phyloP scores from a whole-genome alignment of 2,329 filamentous ascomycete species.

The Aspergillus tamarii region DNA sequence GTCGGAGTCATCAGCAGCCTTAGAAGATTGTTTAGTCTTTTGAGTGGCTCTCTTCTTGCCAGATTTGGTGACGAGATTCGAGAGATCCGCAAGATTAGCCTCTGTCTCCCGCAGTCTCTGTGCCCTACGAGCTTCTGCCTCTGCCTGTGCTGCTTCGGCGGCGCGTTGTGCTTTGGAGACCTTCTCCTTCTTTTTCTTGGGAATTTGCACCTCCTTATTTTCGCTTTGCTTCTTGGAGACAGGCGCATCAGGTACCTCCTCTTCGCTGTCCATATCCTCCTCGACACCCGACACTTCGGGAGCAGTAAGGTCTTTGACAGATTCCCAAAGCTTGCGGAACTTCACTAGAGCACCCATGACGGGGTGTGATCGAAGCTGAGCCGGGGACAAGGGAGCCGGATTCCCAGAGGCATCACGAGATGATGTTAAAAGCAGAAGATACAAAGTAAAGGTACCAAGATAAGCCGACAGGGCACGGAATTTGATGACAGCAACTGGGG shows the following conservation, averaged over 20 bases:
- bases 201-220: constrained; percentile 42
- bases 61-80: constrained; percentile 59
- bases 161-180: constrained; percentile 54
- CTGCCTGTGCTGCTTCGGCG: constrained; percentile 56
- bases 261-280: constrained; percentile 25
- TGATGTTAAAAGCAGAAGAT: constrained; percentile 90
- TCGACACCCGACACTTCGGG: constrained; percentile 42
- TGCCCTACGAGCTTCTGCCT: constrained; percentile 57
- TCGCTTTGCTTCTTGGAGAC: constrained; percentile 29
- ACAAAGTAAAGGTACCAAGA: constrained; percentile 83
- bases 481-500: constrained; percentile 68
- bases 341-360: constrained; percentile 84
- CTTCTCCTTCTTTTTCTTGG: constrained; percentile 46
- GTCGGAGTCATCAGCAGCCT: constrained; percentile 71
- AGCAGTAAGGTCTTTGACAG: constrained; percentile 67
- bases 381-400: constrained; percentile 68
- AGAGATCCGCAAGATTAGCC: constrained; percentile 73
- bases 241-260: constrained; percentile 26
- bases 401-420: constrained; percentile 62
- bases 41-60: constrained; percentile 49
- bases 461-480: constrained; percentile 83
- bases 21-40: constrained; percentile 36
- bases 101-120: constrained; percentile 62
- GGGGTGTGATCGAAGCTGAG: constrained; percentile 84
- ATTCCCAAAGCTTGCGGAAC: constrained; percentile 79